Conservation (phyloP, 164 flowering plant genomes). For the Aristolochia fimbriata region DNA sequence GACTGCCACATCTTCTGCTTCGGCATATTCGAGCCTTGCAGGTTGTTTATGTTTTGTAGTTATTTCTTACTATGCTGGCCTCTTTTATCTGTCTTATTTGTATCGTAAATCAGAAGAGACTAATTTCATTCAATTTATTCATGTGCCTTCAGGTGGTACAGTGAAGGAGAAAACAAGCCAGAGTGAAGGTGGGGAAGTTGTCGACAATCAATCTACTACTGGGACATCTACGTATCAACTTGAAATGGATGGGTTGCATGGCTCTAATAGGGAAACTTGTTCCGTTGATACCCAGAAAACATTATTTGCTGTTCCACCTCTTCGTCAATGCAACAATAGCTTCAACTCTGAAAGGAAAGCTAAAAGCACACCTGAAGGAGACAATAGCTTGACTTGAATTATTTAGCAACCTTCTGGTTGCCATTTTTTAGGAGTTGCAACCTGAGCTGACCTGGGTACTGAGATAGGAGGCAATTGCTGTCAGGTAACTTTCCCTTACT, state of each 20-base stretch:
- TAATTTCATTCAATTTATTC: too few relatives aligned
- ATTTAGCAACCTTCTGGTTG: too few relatives aligned
- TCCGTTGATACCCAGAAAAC: neutral
- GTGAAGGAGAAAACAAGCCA: constrained; percentile 39
- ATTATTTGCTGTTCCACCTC: constrained; percentile 17
- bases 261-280: neutral
- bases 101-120: neutral
- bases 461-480: too few relatives aligned
- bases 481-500: too few relatives aligned
- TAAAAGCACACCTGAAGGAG: constrained; percentile 14
- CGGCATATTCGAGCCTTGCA: constrained; percentile 22
- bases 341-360: constrained; percentile 15
- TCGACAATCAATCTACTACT: constrained; percentile 11
- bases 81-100: neutral
- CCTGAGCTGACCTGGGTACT: too few relatives aligned
- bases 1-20: constrained; percentile 28
- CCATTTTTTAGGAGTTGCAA: too few relatives aligned
- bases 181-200: constrained; percentile 31
- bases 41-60: constrained; percentile 20
- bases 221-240: constrained; percentile 15
- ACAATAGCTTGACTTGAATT: neutral
- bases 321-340: constrained; percentile 28
- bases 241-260: constrained; percentile 11
- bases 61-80: constrained; percentile 13
- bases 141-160: constrained; percentile 18